Base-by-base conservation (phyloP, 306 rosid species). In the Trifolium fragiferum region DNA sequence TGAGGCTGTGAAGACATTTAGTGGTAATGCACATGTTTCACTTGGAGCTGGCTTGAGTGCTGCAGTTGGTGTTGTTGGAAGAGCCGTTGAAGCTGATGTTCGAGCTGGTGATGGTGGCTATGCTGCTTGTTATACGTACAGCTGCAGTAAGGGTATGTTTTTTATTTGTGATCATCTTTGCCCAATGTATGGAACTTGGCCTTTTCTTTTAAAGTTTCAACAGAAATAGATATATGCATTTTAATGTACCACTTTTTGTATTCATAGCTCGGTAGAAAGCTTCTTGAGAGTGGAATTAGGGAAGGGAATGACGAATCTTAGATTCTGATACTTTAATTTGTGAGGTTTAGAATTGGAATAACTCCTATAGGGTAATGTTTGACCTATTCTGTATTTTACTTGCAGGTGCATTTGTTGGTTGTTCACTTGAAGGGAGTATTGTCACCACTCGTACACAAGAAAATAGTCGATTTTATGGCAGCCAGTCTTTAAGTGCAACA, bases 51-150 rank as follows among this genome's bases (percentile, higher is more conserved):
- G 98, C 64, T 32, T 90, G 82, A 94, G 99, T 80, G 99, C 99
- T 47, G 99, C 99, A 44, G 89, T 84, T 82, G 99, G 99, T 35
- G 30, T 70, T 49, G 78, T 90, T 72, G 99, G 99, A 72, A 90
- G 99, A 80, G 87, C 96, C 11, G 90, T 49, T 78, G 98, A 92
- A 82, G 99, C 99, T 68, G 99, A 90, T 84, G 33, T 94, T 76
- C 88, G 98, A 72, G 98, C 97, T n/a, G 99, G 99, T 55, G 96
- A 94, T 63, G 98, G 99, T 15, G 99, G 99, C 78, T 85, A 76
- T 70, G 86, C 96, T 77, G 88, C 97, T 80, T 94, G 99, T 73
- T 94, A 94, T 77, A 87, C 96, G 5, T 94, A 94, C 82, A 94
- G 98, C 89, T 89, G 93, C 81, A 87, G 99, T 78, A 94, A 94